Base-by-base conservation (phyloP, 148 eudicot species). In the Chenopodium quinoa region DNA sequence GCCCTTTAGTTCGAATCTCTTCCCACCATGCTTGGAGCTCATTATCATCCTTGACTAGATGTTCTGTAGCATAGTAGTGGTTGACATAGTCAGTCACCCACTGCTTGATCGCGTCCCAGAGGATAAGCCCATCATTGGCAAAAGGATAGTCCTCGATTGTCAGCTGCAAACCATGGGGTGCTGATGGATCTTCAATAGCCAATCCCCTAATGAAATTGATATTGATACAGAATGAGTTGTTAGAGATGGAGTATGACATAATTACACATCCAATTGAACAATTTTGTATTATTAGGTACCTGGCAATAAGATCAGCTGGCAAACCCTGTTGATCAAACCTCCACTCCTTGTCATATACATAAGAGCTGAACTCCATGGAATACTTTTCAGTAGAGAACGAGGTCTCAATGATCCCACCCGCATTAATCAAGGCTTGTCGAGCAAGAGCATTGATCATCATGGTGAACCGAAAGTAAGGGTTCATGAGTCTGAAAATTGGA, bases 361-460 rank as follows among this genome's bases (percentile, higher is more conserved):
- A 86, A 11, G 98, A 90, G 74, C 98, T 88, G 48, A 95, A 73
- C 82, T 92, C 93, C 70, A 90, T 84, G 50, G 91, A 88, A 71
- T 93, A 93, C 84, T 87, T 89, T 11, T 75, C 79, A 4, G 96
- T 83, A 2, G 92, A 81, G 79, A 95, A 95, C 0, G 90, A 25
- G 4, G 80, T 54, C 81, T 95, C 98, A 27, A 95, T 95, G 14
- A 87, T 89, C 11, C 98, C 97, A 23, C 56, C 75, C 0, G 88
- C 94, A 62, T 90, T 93, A 10, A 95, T 86, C n/a, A 95, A 88
- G 60, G 93, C 86, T 82, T 90, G 81, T 40, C 98, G 88, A 73
- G 95, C 98, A 58, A 93, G 87, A 67, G 93, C 91, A 83, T 95
- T 95, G 75, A 95, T 95, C 90, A 93, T 97, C 97, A 95, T 91